Evolutionary conservation across 805 yeast genomes (phyloP), one percentile per base, ranked within the genome.

Genomic region (Wickerhamiella domercqiae): DNA sequence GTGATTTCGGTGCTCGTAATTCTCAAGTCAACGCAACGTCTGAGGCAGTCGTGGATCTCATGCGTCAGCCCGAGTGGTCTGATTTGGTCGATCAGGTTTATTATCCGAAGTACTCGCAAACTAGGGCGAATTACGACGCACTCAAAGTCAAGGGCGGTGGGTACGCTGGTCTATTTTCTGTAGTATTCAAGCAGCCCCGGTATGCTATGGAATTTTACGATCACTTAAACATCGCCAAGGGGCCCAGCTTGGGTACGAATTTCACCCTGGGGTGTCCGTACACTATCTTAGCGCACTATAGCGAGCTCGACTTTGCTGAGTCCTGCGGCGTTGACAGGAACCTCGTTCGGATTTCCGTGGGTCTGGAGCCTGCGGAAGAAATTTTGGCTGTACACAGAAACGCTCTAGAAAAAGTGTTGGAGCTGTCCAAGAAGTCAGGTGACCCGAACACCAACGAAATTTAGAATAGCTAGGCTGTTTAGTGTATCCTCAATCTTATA

Each of bases 231-330:
- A 58, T 79, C 43, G 78, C 82, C 42, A 86, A 86, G 59, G 94
- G 95, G 2, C 95, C 95, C 3, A 77, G 90, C 13, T 66, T 84
- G 47, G 95, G 95, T 9, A 82, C 94, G 0, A 84, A 80, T 58
- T 81, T 82, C 61, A 78, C 93, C 0, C 63, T 84, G 48, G 84
- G 84, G 4, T 84, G 93, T 54, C 95, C 96, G 6, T 86, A 86
- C 57, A 69, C 94, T 5, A 70, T 86, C 34, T 63, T 86, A 41
- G 94, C 94, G 2, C 94, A 84, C 55, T 82, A 73, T 56, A 67
- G 65, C 38, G 94, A 84, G 56, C 60, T 83, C 39, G 87, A 81
- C 42, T 83, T 75, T 50, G 76, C 80, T 17, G 80, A 69, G 36
- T 63, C 72, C 48, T 84, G 82, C 76, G 94, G 90, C 2, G 81